phyloP scores from a whole-genome alignment of 345 rosid genomes.

The Dipteronia sinensis region DNA sequence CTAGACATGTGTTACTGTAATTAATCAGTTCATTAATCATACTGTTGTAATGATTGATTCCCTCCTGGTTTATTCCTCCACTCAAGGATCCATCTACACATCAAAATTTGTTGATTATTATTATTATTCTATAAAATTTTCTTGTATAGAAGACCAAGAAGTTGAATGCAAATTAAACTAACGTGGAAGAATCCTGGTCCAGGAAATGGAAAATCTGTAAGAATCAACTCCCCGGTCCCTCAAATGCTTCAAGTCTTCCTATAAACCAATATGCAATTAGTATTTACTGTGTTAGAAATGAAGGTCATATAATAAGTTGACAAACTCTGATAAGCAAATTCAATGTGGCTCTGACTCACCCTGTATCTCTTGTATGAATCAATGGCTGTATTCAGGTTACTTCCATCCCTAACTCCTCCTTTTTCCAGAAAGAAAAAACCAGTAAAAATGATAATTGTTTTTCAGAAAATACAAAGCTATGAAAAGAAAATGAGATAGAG shows the following conservation, averaged over 20 bases:
- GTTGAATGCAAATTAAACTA: not conserved
- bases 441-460: not conserved
- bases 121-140: not conserved
- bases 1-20: constrained; percentile 14
- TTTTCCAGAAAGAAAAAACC: not conserved
- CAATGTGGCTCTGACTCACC: constrained; percentile 16
- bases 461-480: not conserved
- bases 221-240: constrained; percentile 40
- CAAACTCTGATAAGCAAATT: too few species aligned
- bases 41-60: constrained; percentile 56
- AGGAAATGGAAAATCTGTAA: constrained; percentile 53
- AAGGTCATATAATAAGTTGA: not conserved
- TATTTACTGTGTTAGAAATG: not conserved
- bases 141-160: not conserved
- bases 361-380: constrained; percentile 49
- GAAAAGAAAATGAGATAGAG: not conserved
- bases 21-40: constrained; percentile 40
- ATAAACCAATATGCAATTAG: not conserved
- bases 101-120: not conserved
- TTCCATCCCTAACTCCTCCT: not conserved
- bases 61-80: constrained; percentile 53
- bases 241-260: constrained; percentile 38
- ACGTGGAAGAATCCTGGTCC: constrained; percentile 55
- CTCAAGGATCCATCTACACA: constrained; percentile 41
- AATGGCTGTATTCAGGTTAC: constrained; percentile 15